phyloP scores from a whole-genome alignment of 352 stramenopile genomes.

The Phytophthora fragariae region DNA sequence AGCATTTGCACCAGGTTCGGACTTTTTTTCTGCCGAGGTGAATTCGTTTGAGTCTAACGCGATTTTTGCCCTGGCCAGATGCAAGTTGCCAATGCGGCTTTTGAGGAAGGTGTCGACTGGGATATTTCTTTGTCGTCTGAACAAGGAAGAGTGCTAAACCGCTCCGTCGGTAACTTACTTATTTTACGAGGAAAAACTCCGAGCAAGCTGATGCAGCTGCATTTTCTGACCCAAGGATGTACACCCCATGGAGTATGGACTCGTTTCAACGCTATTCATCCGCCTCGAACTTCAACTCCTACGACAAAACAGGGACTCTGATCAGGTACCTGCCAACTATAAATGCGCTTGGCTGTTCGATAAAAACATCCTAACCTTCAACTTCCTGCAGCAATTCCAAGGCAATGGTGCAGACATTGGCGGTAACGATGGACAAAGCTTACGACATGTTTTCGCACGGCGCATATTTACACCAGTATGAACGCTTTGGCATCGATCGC shows the following conservation, averaged over 20 bases:
- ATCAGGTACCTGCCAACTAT: slow-evolving; percentile 43
- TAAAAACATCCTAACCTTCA: neutral
- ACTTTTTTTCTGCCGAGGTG: neutral
- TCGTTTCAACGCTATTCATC: slow-evolving; percentile 51
- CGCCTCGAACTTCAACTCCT: slow-evolving; percentile 50
- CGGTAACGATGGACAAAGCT: slow-evolving; percentile 61
- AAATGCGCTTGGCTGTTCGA: neutral
- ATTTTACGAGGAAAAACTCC: slow-evolving; percentile 52
- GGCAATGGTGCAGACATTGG: slow-evolving; percentile 56
- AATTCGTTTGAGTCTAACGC: neutral
- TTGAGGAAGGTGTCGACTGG: slow-evolving; percentile 77
- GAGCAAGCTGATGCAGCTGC: slow-evolving; percentile 26
- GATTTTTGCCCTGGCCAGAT: slow-evolving; percentile 40
- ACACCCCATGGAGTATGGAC: slow-evolving; percentile 45
- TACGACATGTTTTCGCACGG: slow-evolving; percentile 73
- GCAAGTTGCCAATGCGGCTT: slow-evolving; percentile 64
- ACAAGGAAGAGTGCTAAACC: slow-evolving; percentile 42
- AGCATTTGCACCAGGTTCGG: slow-evolving; percentile 71
- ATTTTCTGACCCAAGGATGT: slow-evolving; percentile 59
- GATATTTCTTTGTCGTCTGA: slow-evolving; percentile 45
- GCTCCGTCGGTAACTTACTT: slow-evolving; percentile 57
- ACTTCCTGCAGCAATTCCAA: slow-evolving; percentile 65
- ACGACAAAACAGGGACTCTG: slow-evolving; percentile 75
- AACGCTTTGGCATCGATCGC: slow-evolving; percentile 56
- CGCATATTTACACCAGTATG: slow-evolving; percentile 77